Evolutionary conservation across 257 asterid species (phyloP), one percentile per base, ranked within the genome.

Genomic region (Solanum acaule): DNA sequence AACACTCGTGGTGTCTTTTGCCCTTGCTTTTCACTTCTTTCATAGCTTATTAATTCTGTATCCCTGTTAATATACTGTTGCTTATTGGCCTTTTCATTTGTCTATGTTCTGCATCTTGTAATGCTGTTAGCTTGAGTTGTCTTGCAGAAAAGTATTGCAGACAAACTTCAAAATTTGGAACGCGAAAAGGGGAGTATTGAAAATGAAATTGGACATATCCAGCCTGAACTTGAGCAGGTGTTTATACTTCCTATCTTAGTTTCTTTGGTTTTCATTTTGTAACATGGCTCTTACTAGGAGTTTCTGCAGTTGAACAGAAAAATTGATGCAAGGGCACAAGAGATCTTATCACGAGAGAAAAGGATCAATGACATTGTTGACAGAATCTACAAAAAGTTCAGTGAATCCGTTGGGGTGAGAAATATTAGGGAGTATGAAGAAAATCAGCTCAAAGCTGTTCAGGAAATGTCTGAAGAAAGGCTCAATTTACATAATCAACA

Each of bases 401-500:
- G 99, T 15, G 95, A 94, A 91, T 95, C 99, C 90, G 98, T 97
- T 89, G 99, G 99, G 81, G 99, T 97, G 59, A 92, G 91, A 56
- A 96, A 94, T 91, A 96, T 97, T 86, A 98, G 99, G 67, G 99
- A 97, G 92, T 97, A 96, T 90, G 99, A 97, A 92, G 99, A 96
- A 91, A 94, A 94, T 91, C 98, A 97, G 91, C 98, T 97, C 89
- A 96, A 96, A 93, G 99, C 94, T 87, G 93, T 93, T 85, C 97
- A 95, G 91, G 94, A 95, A 87, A 94, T 93, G 93, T 95, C 98
- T 86, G 96, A 98, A 59, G 96, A 96, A 90, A 94, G 96, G 94
- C 95, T 94, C 87, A 92, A 93, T 92, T 91, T 97, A 91, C 98
- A 94, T 90, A 96, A 93, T 92, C 99, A 96, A 93, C 98, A 94